Base-by-base conservation (phyloP, 306 rosid genomes). In the Ormosia emarginata region DNA sequence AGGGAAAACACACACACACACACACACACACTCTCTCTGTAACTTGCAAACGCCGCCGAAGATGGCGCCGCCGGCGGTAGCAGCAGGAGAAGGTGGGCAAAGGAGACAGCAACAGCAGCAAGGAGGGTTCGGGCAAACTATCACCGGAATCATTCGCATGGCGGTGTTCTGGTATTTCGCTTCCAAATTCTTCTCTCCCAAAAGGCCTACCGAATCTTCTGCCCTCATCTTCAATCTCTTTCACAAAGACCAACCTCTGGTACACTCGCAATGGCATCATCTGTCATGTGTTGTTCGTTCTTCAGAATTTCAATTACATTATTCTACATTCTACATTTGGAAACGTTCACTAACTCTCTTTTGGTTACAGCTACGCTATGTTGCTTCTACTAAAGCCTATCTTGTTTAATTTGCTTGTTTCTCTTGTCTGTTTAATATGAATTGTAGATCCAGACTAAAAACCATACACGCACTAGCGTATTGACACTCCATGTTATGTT, bases 161-260 rank as follows among this genome's bases (percentile, higher is more conserved):
- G 99, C 94, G 4, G 97, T 95, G 37, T 90, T 95, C 67, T 95
- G 99, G 99, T 95, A 95, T 74, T 95, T 95, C 90, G 99, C 99
- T 50, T 92, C 99, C 71, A 95, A 95, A 77, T 91, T 95, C 83
- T 95, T 95, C 78, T 77, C 97, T 63, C 90, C 98, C 49, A 95
- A 93, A 64, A 88, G 81, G 55, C 85, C 97, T 32, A 57, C 89
- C 12, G 96, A 90, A 32, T 94, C 98, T 71, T 58, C 94, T 40
- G 77, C 82, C 11, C 89, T 90, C 74, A 85, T 88, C 80, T 83
- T 94, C 75, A 95, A 95, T 70, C 89, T 92, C 82, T 93, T 93
- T 55, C 94, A 90, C 49, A 90, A 90, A 83, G 83, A 77, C 18
- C 96, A 93, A 49, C 90, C 97, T 7, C 56, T 95, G 90, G 98